Evolutionary conservation across 768 basidiomycete species (phyloP).

Genomic region (Pleurotus giganteus): DNA sequence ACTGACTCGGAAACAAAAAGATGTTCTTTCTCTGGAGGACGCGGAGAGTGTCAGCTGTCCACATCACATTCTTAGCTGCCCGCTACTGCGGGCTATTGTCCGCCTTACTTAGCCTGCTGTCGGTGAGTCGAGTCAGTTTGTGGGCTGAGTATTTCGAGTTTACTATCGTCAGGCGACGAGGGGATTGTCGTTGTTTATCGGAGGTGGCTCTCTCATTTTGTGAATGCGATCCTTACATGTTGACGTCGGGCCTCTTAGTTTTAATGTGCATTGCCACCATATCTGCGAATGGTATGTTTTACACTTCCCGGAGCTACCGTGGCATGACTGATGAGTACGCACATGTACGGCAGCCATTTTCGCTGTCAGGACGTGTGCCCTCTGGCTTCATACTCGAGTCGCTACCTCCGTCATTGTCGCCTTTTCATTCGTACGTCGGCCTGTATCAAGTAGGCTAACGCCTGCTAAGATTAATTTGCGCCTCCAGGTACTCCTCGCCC

Average conservation of each 20-base stretch:
- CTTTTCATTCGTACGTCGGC: neutral
- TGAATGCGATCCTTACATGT: neutral
- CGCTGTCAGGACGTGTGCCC: neutral
- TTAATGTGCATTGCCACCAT: slow-evolving; percentile 3
- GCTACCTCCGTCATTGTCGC: neutral
- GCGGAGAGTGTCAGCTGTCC: neutral
- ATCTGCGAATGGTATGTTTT: neutral
- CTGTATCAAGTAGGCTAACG: no score
- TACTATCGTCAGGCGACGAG: no score
- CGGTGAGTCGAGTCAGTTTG: neutral
- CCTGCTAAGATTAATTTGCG: neutral
- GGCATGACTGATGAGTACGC: no score
- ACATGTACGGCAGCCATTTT: no score
- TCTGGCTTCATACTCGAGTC: slow-evolving; percentile 1
- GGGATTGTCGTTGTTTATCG: neutral
- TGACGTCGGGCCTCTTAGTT: neutral
- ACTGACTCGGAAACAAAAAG: neutral
- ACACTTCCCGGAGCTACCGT: neutral
- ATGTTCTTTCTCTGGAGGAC: neutral
- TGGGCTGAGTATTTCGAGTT: neutral
- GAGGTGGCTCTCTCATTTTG: neutral
- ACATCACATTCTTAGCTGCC: neutral
- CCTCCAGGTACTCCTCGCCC: neutral
- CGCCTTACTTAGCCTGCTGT: neutral
- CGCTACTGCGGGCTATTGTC: neutral